A percentile compares a stretch with the other conserved stretches of the same genome.
These are phyloP conservation scores for Abelmoschus esculentus DNA, from an alignment of 345 rosid species.

Conservation along the genomic window DNA sequence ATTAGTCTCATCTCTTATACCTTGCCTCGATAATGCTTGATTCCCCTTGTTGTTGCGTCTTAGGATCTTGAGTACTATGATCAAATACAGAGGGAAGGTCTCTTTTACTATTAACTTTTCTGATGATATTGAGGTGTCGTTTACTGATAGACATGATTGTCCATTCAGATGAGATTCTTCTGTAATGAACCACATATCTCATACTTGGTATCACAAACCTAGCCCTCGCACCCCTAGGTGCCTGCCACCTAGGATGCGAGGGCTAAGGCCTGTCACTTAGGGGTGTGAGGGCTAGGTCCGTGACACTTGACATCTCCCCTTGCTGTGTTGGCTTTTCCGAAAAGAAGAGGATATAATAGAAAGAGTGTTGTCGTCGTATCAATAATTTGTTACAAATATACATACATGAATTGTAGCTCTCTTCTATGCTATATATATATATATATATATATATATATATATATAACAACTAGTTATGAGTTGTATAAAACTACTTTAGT, in stretches of 20 bases:
- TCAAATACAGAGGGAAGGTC: background rate
- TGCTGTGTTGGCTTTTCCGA: background rate
- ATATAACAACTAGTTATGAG: too few species aligned
- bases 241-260: too few species aligned
- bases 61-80: background rate
- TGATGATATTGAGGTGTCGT: background rate
- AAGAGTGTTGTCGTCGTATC: background rate
- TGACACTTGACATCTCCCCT: too few species aligned
- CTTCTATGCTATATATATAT: too few species aligned
- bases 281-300: too few species aligned
- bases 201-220: too few species aligned
- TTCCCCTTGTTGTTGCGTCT: conserved; percentile 2
- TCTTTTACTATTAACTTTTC: background rate
- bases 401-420: too few species aligned
- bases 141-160: too few species aligned
- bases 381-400: background rate
- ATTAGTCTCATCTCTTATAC: conserved; percentile 3
- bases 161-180: conserved; percentile 1
- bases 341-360: background rate
- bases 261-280: too few species aligned
- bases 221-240: too few species aligned
- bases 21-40: background rate
- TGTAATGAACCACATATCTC: background rate
- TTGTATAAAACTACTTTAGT: too few species aligned
- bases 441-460: too few species aligned